Percentiles rank a stretch among this genome's conserved stretches.
Conservation (phyloP, 495 filamentous ascomycete genomes). For the Podospora pseudocomata region DNA sequence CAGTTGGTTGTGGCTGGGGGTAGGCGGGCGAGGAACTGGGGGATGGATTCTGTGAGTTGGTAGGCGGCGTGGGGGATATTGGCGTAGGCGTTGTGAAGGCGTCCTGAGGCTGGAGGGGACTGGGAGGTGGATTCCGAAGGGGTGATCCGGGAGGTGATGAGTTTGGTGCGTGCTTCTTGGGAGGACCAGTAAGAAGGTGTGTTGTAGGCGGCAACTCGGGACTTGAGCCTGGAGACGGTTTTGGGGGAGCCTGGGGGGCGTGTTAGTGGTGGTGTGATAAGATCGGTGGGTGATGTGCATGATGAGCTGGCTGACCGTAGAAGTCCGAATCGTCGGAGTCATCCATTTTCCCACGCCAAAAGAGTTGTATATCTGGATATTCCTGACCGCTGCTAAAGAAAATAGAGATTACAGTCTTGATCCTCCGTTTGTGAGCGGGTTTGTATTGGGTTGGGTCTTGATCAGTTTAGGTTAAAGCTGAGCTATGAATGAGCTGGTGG, state of each 20-base stretch:
- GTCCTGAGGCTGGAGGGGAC: background rate
- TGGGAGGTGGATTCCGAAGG: background rate
- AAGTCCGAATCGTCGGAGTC: conserved; percentile 76
- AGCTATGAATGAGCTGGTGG: background rate
- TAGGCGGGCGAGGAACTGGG: conserved; percentile 60
- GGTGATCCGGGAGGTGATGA: background rate
- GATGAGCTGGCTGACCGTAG: conserved; percentile 49
- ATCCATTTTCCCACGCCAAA: conserved; percentile 31
- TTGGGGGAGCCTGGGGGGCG: conserved; percentile 49
- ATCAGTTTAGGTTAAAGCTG: background rate
- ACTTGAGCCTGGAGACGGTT: conserved; percentile 34
- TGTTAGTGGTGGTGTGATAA: conserved; percentile 21
- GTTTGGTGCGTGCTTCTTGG: conserved; percentile 15
- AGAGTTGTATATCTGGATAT: background rate
- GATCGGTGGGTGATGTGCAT: background rate
- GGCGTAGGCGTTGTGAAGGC: conserved; percentile 43
- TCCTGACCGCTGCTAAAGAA: background rate
- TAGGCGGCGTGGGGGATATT: conserved; percentile 39
- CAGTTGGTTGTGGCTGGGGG: conserved; percentile 56
- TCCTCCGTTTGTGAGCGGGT: background rate
- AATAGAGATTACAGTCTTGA: background rate
- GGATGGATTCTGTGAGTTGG: conserved; percentile 57
- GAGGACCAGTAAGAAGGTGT: conserved; percentile 31
- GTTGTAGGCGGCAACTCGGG: conserved; percentile 43
- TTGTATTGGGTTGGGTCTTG: no score